phyloP scores from a whole-genome alignment of 2,329 filamentous ascomycete genomes.

The Colletotrichum agaves region DNA sequence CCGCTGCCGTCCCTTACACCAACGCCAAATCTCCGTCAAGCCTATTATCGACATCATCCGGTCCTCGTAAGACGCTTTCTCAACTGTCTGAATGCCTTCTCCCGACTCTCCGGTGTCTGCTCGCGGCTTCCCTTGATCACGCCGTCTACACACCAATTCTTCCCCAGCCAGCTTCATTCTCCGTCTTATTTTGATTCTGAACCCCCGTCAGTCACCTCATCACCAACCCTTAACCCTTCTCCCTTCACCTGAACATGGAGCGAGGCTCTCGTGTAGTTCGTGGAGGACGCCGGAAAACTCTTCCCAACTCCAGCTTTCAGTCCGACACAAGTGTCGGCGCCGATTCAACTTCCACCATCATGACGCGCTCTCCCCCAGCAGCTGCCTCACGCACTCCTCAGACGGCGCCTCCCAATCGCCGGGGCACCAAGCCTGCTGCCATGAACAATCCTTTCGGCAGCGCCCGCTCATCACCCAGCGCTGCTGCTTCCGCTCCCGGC shows the following conservation, averaged over 20 bases:
- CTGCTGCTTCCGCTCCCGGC: slow-evolving; percentile 11
- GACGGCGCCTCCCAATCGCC: slow-evolving; percentile 36
- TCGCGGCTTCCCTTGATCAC: background rate
- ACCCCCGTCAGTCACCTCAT: slow-evolving; percentile 21
- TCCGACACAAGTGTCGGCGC: slow-evolving; percentile 31
- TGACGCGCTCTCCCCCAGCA: slow-evolving; percentile 34
- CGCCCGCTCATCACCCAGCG: slow-evolving; percentile 25
- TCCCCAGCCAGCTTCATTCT: slow-evolving; percentile 1
- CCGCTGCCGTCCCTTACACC: slow-evolving; percentile 16
- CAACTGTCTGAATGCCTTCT: slow-evolving; percentile 8
- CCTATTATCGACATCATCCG: background rate
- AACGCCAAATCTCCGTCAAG: background rate
- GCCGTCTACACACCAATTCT: background rate
- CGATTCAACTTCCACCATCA: slow-evolving; percentile 29
- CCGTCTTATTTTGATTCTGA: slow-evolving; percentile 19
- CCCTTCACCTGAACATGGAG: slow-evolving; percentile 27
- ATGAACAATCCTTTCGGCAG: slow-evolving; percentile 29
- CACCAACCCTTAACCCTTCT: background rate
- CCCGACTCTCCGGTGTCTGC: background rate
- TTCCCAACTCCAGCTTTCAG: slow-evolving; percentile 27
- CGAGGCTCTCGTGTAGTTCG: slow-evolving; percentile 29
- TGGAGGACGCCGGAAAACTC: slow-evolving; percentile 32
- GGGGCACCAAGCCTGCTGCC: slow-evolving; percentile 22
- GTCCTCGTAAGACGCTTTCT: background rate
- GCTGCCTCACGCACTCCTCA: slow-evolving; percentile 35